phyloP scores from a whole-genome alignment of 208 protist genomes.

The Acanthamoeba culbertsoni region DNA sequence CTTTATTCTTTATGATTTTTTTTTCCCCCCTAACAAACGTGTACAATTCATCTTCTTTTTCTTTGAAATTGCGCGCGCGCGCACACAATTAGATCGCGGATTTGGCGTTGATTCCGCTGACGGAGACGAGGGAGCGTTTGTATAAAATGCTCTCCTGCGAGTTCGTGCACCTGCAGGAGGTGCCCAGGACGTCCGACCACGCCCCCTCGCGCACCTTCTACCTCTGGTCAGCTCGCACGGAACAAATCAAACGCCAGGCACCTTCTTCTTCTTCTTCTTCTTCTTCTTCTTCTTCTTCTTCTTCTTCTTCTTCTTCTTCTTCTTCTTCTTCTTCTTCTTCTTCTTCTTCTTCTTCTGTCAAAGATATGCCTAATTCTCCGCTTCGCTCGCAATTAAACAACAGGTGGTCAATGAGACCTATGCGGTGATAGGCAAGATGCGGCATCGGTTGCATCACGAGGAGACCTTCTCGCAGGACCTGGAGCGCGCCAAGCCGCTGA shows the following conservation, averaged over 20 bases:
- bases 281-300: neutral
- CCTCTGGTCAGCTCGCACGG: slow-evolving; percentile 45
- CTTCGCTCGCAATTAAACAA: neutral
- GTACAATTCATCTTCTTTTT: too few species aligned
- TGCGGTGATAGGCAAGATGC: neutral
- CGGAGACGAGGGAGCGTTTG: neutral
- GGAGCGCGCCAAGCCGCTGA: neutral
- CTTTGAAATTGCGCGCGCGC: neutral
- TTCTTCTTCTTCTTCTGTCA: neutral
- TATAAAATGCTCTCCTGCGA: slow-evolving; percentile 45
- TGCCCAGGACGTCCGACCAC: slow-evolving; percentile 20
- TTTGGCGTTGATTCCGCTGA: neutral
- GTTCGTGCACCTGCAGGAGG: slow-evolving; percentile 56
- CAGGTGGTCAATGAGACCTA: slow-evolving; percentile 9
- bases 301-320: neutral
- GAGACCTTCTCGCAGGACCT: slow-evolving; percentile 1
- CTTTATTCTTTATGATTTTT: too few species aligned
- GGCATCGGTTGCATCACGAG: neutral
- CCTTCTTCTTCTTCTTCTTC: neutral
- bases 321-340: neutral
- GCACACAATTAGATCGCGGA: slow-evolving; percentile 7
- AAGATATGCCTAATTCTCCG: too few species aligned
- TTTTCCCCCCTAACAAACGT: too few species aligned
- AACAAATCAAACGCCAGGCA: slow-evolving; percentile 8
- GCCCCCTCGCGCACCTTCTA: slow-evolving; percentile 40